phyloP scores from a whole-genome alignment of 2,329 filamentous ascomycete species.

The Fusarium sp. region DNA sequence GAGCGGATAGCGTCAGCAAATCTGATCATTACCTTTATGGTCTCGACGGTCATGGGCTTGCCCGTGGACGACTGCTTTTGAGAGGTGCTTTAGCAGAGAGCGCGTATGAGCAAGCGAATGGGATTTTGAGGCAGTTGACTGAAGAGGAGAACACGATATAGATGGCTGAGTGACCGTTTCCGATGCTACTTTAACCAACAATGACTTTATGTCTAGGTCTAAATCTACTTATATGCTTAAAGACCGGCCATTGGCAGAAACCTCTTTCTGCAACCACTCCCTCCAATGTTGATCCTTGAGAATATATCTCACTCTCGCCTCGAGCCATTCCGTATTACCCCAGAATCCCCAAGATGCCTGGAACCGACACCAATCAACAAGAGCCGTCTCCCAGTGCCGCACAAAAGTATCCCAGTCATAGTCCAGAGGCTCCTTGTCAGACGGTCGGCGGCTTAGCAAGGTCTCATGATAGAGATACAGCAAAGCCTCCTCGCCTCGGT shows the following conservation, averaged over 20 bases:
- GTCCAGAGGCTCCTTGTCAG: neutral
- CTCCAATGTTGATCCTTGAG: conserved; percentile 56
- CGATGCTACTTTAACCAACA: too few species aligned
- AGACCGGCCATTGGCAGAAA: neutral
- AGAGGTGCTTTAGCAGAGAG: too few species aligned
- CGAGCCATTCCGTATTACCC: conserved; percentile 67
- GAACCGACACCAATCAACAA: conserved; percentile 73
- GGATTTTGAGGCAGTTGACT: too few species aligned
- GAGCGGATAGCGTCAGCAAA: neutral
- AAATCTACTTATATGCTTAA: neutral
- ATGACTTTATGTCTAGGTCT: too few species aligned
- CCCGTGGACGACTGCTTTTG: too few species aligned
- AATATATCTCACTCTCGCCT: conserved; percentile 62
- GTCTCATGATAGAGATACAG: conserved; percentile 58
- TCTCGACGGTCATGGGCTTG: too few species aligned
- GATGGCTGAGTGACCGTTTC: too few species aligned
- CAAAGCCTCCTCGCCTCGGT: conserved; percentile 59
- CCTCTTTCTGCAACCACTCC: conserved; percentile 52
- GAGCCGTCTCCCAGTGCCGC: conserved; percentile 71
- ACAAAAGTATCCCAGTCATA: conserved; percentile 66
- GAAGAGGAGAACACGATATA: too few species aligned
- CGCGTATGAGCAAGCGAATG: too few species aligned
- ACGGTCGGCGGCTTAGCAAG: conserved; percentile 43
- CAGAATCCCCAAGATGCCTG: conserved; percentile 70
- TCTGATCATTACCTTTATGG: too few species aligned